These are phyloP conservation scores for Cubamyces lactineus DNA, from an alignment of 768 basidiomycete species.

Conservation along the genomic window DNA sequence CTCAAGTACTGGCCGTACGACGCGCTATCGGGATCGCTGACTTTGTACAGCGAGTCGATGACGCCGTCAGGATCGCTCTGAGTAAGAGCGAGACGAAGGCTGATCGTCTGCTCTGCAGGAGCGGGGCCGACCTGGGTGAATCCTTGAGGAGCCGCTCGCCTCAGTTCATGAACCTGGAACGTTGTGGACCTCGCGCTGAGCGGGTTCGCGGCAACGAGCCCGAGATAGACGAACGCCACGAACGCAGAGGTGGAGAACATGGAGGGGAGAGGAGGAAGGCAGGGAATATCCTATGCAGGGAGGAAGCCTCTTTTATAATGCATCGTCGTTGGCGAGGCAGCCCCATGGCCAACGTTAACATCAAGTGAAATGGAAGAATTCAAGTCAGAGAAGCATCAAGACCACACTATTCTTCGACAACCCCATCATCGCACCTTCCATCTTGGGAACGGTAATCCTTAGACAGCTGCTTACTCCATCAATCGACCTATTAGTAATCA, in stretches of 20 bases:
- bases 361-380: too few species aligned
- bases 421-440: too few species aligned
- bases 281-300: too few species aligned
- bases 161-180: slow-evolving; percentile 1
- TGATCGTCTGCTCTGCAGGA: slow-evolving; percentile 35
- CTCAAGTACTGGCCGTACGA: slow-evolving; percentile 5
- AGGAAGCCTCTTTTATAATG: too few species aligned
- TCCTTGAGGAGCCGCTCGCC: background rate
- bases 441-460: too few species aligned
- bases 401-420: too few species aligned
- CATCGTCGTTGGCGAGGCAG: too few species aligned
- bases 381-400: too few species aligned
- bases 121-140: slow-evolving; percentile 34
- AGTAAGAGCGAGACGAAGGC: slow-evolving; percentile 42
- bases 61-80: slow-evolving; percentile 42
- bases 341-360: too few species aligned
- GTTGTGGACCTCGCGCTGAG: background rate
- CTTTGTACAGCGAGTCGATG: slow-evolving; percentile 39
- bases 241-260: background rate
- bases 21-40: slow-evolving; percentile 31
- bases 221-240: background rate
- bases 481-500: too few species aligned
- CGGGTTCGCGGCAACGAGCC: background rate
- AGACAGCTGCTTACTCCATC: too few species aligned
- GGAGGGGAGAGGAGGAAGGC: background rate